Percentiles rank a stretch among this genome's conserved stretches.
Evolutionary conservation across 192 early-diverging fungal genomes (phyloP).

Genomic region (Coemansia sp.): DNA sequence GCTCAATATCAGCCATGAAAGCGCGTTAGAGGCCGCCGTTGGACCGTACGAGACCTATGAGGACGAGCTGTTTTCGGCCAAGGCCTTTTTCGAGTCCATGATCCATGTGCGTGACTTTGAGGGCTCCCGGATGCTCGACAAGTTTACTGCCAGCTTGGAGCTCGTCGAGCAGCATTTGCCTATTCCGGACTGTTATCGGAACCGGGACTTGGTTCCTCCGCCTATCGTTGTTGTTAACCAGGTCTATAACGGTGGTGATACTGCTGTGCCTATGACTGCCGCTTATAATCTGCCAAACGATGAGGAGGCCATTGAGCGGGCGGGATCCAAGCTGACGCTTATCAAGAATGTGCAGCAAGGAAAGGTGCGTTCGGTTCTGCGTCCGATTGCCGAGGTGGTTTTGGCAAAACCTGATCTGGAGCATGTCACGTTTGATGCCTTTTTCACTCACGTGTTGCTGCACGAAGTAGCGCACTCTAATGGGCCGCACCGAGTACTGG

Average conservation of each 20-base stretch:
- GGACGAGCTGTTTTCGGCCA: conserved; percentile 66
- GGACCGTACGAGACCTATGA: conserved; percentile 80
- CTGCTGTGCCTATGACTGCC: conserved; percentile 73
- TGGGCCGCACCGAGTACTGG: conserved; percentile 64
- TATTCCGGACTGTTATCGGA: conserved; percentile 67
- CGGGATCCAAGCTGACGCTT: conserved; percentile 70
- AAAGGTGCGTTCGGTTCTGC: conserved; percentile 66
- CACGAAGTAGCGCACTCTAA: conserved; percentile 77
- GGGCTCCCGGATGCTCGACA: conserved; percentile 60
- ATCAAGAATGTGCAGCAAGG: conserved; percentile 80
- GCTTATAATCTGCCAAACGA: conserved; percentile 82
- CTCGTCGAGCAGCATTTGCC: conserved; percentile 69
- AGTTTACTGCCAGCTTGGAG: conserved; percentile 67
- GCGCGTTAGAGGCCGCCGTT: conserved; percentile 67
- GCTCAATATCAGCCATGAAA: conserved; percentile 65
- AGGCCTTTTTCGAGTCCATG: conserved; percentile 72
- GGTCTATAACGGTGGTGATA: conserved; percentile 72
- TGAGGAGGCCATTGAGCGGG: conserved; percentile 69
- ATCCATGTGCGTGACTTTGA: conserved; percentile 68
- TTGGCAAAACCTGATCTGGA: conserved; percentile 58
- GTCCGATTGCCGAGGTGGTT: conserved; percentile 63
- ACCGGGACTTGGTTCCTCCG: conserved; percentile 62
- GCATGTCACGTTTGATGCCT: conserved; percentile 68
- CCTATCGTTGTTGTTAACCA: conserved; percentile 80
- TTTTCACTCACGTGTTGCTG: conserved; percentile 71